A percentile compares a stretch with the other conserved stretches of the same genome.
Evolutionary conservation across 345 rosid genomes (phyloP).

Genomic region (Lumnitzera racemosa): DNA sequence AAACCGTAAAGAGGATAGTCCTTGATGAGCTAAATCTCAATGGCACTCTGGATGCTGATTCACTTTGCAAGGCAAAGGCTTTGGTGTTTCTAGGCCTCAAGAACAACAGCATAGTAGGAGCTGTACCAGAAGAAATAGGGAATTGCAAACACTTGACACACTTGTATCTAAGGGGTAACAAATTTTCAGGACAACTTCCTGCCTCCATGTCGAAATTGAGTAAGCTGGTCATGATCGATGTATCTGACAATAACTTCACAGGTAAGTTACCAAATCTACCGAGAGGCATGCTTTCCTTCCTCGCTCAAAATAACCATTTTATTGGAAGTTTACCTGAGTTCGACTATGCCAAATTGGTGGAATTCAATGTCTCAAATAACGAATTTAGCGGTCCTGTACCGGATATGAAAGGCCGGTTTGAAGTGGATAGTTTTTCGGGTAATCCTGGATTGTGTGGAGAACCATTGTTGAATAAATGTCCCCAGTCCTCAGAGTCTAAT

Average conservation of each 20-base stretch:
- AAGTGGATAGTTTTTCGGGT: slow-evolving; percentile 9
- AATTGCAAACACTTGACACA: slow-evolving; percentile 17
- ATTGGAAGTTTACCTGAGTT: not conserved
- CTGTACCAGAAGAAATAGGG: slow-evolving; percentile 11
- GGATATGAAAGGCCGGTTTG: slow-evolving; percentile 5
- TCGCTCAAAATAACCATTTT: slow-evolving; percentile 11
- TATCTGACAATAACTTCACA: slow-evolving; percentile 11
- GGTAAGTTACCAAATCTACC: slow-evolving; percentile 7
- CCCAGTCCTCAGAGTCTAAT: not conserved
- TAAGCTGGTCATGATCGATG: slow-evolving; percentile 6
- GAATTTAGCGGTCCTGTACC: slow-evolving; percentile 14
- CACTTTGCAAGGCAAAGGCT: slow-evolving; percentile 8
- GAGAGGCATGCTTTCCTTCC: slow-evolving; percentile 9
- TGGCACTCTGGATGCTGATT: slow-evolving; percentile 8
- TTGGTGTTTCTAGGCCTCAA: slow-evolving; percentile 8
- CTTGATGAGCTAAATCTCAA: slow-evolving; percentile 11
- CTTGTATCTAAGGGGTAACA: slow-evolving; percentile 10
- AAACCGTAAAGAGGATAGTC: slow-evolving; percentile 2
- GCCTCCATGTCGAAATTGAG: slow-evolving; percentile 2
- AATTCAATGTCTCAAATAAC: slow-evolving; percentile 18
- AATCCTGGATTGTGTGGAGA: slow-evolving; percentile 13
- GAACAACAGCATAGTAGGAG: slow-evolving; percentile 9
- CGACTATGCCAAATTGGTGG: not conserved
- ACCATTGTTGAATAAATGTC: slow-evolving; percentile 7
- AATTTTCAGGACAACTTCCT: slow-evolving; percentile 10